Evolutionary conservation across 257 asterid genomes (phyloP).

Genomic region (Gentiana macrophylla): DNA sequence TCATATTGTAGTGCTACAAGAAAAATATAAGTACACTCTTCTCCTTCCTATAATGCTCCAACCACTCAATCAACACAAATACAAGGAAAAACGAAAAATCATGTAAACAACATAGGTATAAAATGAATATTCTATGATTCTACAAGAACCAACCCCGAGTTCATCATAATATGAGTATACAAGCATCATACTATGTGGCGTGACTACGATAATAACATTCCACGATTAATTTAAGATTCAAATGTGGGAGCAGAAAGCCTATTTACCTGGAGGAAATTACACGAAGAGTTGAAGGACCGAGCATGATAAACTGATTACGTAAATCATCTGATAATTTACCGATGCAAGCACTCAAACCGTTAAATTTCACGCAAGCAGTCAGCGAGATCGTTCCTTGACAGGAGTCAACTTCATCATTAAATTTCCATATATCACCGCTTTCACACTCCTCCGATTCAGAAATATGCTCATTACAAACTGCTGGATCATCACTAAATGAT

Average conservation of each 20-base stretch:
- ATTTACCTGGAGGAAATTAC: slow-evolving; percentile 49
- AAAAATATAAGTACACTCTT: too few relatives aligned
- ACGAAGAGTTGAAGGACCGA: slow-evolving; percentile 37
- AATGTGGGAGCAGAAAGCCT: slow-evolving; percentile 6
- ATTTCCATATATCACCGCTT: slow-evolving; percentile 22
- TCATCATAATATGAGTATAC: too few relatives aligned
- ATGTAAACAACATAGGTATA: background rate
- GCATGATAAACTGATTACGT: slow-evolving; percentile 28
- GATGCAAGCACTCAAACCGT: slow-evolving; percentile 55
- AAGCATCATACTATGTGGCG: too few relatives aligned
- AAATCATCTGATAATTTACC: slow-evolving; percentile 26
- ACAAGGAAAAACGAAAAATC: background rate
- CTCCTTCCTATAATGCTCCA: too few relatives aligned
- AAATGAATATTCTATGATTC: background rate
- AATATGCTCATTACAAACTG: slow-evolving; percentile 26
- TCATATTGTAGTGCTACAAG: too few relatives aligned
- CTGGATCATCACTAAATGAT: slow-evolving; percentile 25
- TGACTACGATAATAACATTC: too few relatives aligned
- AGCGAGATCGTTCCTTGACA: slow-evolving; percentile 35
- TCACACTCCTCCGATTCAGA: slow-evolving; percentile 29
- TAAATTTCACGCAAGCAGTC: slow-evolving; percentile 34
- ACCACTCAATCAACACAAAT: too few relatives aligned
- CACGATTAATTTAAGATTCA: too few relatives aligned
- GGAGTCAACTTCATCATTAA: slow-evolving; percentile 33
- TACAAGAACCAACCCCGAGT: too few relatives aligned